Conservation (phyloP, 202 grass and related monocot genomes). For the Musa balbisiana region DNA sequence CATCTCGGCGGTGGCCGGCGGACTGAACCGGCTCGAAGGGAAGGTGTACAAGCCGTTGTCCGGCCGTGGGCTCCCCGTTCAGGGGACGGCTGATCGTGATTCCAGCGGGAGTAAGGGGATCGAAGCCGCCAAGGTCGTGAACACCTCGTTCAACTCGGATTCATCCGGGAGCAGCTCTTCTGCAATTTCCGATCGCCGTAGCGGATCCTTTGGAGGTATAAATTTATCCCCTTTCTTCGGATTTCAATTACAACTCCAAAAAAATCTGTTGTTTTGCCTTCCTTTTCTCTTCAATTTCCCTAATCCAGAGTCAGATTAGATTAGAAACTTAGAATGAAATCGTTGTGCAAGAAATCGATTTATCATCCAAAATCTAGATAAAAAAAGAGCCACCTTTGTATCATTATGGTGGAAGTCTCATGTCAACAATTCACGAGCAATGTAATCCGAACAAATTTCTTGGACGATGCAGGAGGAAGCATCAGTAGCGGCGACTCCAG, state of each 20-base stretch:
- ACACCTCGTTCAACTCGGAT: not conserved
- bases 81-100: not conserved
- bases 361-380: too few relatives aligned
- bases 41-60: not conserved
- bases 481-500: not conserved
- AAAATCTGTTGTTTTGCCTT: too few relatives aligned
- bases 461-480: not conserved
- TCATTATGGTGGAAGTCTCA: too few relatives aligned
- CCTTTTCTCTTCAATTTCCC: too few relatives aligned
- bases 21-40: not conserved
- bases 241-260: not conserved
- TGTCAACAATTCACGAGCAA: too few relatives aligned
- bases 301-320: too few relatives aligned
- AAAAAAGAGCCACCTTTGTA: too few relatives aligned
- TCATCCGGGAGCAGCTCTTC: slow-evolving; percentile 14
- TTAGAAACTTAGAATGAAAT: not conserved
- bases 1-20: not conserved
- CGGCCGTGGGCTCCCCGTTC: not conserved
- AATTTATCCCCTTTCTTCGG: not conserved
- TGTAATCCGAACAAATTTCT: not conserved
- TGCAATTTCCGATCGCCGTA: slow-evolving; percentile 1
- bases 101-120: not conserved
- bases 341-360: not conserved
- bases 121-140: not conserved
- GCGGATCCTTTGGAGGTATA: slow-evolving; percentile 9